phyloP scores from a whole-genome alignment of 768 basidiomycete species.

The Tulasnella sp. region DNA sequence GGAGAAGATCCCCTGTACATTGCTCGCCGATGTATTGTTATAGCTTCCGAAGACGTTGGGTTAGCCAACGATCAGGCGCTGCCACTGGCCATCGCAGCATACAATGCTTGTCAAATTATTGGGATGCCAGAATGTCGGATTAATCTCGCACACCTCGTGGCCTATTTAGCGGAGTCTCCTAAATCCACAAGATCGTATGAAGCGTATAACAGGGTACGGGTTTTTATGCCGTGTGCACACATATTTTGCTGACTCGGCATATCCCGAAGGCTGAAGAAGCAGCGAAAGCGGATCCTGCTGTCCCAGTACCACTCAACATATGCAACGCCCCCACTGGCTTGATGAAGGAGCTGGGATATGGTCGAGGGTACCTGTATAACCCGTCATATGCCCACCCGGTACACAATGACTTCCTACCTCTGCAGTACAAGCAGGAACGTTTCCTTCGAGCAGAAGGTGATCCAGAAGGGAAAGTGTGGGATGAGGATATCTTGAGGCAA shows the following conservation, averaged over 20 bases:
- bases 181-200: constrained; percentile 79
- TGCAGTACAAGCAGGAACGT: constrained; percentile 43
- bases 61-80: constrained; percentile 74
- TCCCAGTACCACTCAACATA: constrained; percentile 65
- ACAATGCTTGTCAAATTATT: constrained; percentile 62
- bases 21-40: constrained; percentile 67
- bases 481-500: constrained; percentile 51
- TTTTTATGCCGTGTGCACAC: constrained; percentile 14
- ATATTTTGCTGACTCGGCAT: constrained; percentile 1
- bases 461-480: constrained; percentile 51
- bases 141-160: constrained; percentile 70
- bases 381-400: constrained; percentile 65
- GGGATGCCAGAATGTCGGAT: constrained; percentile 84
- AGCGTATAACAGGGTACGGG: constrained; percentile 55
- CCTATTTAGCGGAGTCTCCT: constrained; percentile 75
- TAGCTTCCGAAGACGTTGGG: constrained; percentile 84
- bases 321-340: constrained; percentile 73
- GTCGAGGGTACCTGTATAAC: constrained; percentile 60
- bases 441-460: constrained; percentile 50
- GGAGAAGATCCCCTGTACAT: constrained; percentile 81
- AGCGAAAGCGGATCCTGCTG: constrained; percentile 50
- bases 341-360: constrained; percentile 68
- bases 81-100: constrained; percentile 60
- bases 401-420: constrained; percentile 58
- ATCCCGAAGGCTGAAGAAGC: constrained; percentile 52